A percentile compares a stretch with the other conserved stretches of the same genome.
phyloP scores from a whole-genome alignment of 2,329 filamentous ascomycete genomes.

The Aureobasidium namibiae region DNA sequence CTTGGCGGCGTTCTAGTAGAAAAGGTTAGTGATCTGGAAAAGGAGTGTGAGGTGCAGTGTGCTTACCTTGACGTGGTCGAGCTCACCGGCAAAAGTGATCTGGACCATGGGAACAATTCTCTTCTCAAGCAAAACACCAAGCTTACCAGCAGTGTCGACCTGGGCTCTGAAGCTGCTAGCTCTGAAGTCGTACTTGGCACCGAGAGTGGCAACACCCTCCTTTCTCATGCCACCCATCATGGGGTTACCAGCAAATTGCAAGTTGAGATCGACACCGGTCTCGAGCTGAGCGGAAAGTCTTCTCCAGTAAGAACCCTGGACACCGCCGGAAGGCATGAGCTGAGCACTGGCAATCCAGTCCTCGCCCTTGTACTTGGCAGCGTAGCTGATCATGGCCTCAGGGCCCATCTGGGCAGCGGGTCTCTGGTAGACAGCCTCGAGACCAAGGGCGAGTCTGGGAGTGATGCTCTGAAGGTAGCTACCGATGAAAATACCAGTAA shows the following conservation, averaged over 20 bases:
- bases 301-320: conserved; percentile 92
- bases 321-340: conserved; percentile 75
- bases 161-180: conserved; percentile 93
- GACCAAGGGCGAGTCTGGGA: conserved; percentile 72
- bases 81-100: conserved; percentile 91
- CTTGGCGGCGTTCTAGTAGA: conserved; percentile 76
- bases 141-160: conserved; percentile 88
- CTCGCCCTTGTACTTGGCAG: conserved; percentile 77
- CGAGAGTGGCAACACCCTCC: conserved; percentile 84
- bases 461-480: conserved; percentile 94
- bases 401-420: conserved; percentile 74
- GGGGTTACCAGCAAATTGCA: conserved; percentile 63
- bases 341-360: conserved; percentile 94
- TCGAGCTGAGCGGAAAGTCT: conserved; percentile 89
- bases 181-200: conserved; percentile 97
- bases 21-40: neutral
- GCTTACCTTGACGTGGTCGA: conserved; percentile 90
- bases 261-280: conserved; percentile 88
- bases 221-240: conserved; percentile 71
- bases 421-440: conserved; percentile 93
- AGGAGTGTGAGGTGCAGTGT: neutral
- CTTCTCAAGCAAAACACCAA: conserved; percentile 91
- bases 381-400: conserved; percentile 86
- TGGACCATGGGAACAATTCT: conserved; percentile 85
- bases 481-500: conserved; percentile 92